Base-by-base conservation (phyloP, 2,329 filamentous ascomycete genomes). In the Zalaria sp. region DNA sequence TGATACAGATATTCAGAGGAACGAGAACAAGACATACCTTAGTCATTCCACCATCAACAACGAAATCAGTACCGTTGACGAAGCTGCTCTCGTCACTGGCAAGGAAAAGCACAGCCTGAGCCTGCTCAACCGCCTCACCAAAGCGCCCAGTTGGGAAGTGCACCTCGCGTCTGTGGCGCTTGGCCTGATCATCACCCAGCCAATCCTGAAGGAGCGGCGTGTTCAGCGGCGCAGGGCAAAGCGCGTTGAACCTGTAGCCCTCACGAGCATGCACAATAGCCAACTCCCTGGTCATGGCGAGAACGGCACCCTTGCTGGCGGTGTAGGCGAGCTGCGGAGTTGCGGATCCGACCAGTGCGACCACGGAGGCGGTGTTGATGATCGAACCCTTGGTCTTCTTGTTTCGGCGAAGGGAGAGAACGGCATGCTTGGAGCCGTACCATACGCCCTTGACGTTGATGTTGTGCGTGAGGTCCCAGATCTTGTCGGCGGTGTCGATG, bases 371-470 rank as follows among this genome's bases (percentile, higher is more conserved):
- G 3, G 86, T 93, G 71, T 94, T 94, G 73, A 94, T 88, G 63
- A 95, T 78, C 62, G 80, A 86, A 40, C 77, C 84, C 53, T 73
- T 76, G 36, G 69, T 75, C 77, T 95, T 95, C 42, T 75, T 73
- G 69, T 93, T 72, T 53, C 77, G 79, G 49, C 87, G 81, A 53
- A 95, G 72, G 36, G 83, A 76, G 39, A 89, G 69, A 27, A 95
- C 79, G 5, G 88, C 86, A 61, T 94, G 85, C 72, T 94, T 95
- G 73, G 79, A 81, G 46, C 88, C 88, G 61, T 77, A 95, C 88
- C 88, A 94, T n/a, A 95, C 88, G 35, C 88, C 88, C 75, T 95
- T 95, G 62, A 94, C 88, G 63, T 95, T 95, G 70, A 94, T 93
- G 60, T 77, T 79, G 47, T 93, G 86, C 4, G 88, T 95, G 51